Evolutionary conservation across 148 eudicot species (phyloP), one percentile per base, ranked within the genome.

Genomic region (Silene latifolia): DNA sequence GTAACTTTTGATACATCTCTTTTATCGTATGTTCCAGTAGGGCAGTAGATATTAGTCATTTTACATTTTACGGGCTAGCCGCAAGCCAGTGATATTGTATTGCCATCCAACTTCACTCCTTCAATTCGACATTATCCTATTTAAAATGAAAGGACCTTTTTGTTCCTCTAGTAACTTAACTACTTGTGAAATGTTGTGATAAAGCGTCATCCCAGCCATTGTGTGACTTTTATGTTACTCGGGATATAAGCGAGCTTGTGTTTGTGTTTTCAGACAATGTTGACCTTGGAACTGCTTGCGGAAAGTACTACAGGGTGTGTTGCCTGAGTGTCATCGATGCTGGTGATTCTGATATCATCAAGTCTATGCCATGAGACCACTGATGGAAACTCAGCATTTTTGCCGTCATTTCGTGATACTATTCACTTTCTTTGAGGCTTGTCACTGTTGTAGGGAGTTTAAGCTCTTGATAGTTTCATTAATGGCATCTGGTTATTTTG

Each of bases 331-430:
- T 88, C 9, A 83, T 86, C 5, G 87, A 88, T 32, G 82, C 91
- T 58, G 91, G 89, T 76, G 91, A 88, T 78, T 88, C 89, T 8
- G 91, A 88, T 78, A 88, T 88, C 71, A 88, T 88, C 54, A 88
- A 88, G 87, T 81, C 51, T 78, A 77, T 88, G 86, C 89, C 91
- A 12, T 74, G 81, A 27, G 87, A 86, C 59, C 86, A 84, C 29
- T 84, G 53, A 1, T 42, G 7, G 68, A 14, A 21, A 6, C 42
- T 27, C 20, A 11, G 56, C 56, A 15, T 15, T 12, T 53, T 39
- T 47, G 29, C 68, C 29, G 64, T 61, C 15, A 23, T 64, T 27
- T 60, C 19, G 63, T 1, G 56, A 51, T 12, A 12, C 18, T 0
- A 18, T 51, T 51, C 0, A 8, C 44, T 39, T 39, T 39, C 44